These are phyloP conservation scores for Komagataella kurtzmanii DNA, from an alignment of 805 yeast species.

Conservation along the genomic window DNA sequence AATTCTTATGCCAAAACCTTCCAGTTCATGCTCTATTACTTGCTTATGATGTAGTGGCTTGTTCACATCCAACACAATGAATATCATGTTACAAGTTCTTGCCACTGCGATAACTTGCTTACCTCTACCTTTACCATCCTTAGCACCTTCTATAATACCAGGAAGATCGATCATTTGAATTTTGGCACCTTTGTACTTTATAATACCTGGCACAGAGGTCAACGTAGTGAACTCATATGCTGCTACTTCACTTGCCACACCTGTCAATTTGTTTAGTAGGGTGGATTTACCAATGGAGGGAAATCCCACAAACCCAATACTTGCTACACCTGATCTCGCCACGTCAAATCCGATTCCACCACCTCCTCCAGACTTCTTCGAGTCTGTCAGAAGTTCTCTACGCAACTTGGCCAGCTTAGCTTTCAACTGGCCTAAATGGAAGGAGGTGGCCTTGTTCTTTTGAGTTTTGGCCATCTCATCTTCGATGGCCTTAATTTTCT, in stretches of 20 bases:
- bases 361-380: constrained; percentile 74
- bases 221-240: constrained; percentile 95
- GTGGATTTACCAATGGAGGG: constrained; percentile 94
- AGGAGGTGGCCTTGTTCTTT: constrained; percentile 94
- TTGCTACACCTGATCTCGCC: constrained; percentile 96
- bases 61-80: constrained; percentile 90
- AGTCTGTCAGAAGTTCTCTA: constrained; percentile 73
- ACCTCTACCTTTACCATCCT: constrained; percentile 88
- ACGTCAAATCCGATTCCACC: constrained; percentile 94
- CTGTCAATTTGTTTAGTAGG: constrained; percentile 74
- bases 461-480: constrained; percentile 95
- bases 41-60: constrained; percentile 91
- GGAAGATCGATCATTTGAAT: constrained; percentile 92
- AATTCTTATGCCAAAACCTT: constrained; percentile 93
- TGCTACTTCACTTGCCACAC: constrained; percentile 96
- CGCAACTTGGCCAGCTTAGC: constrained; percentile 93
- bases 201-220: constrained; percentile 95
- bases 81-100: constrained; percentile 88
- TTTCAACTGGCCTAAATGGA: constrained; percentile 93
- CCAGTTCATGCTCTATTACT: constrained; percentile 88
- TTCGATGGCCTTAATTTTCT: constrained; percentile 76
- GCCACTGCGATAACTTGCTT: constrained; percentile 98
- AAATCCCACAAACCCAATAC: constrained; percentile 96
- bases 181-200: constrained; percentile 93
- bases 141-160: constrained; percentile 85